Base-by-base conservation (phyloP, 768 basidiomycete species). In the Tubosaeta sp. region DNA sequence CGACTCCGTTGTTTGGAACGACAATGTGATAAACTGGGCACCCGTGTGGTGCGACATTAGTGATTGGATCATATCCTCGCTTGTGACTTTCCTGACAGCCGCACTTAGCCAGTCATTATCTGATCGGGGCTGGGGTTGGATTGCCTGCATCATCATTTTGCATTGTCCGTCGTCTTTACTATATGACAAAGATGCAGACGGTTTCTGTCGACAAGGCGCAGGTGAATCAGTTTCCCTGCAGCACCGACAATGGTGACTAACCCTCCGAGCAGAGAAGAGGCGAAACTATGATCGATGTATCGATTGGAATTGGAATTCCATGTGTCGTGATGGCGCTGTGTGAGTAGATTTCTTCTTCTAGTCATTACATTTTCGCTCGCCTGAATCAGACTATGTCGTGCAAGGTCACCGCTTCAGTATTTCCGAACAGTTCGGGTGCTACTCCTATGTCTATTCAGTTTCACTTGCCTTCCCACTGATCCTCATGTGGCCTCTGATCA, bases 111-210 rank as follows among this genome's bases (percentile, higher is more conserved):
- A 54, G 79, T 17, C 71, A 72, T 31, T 69, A 84, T 56, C 64
- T 78, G 17, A 52, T 79, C 27, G 78, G 75, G 16, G 58, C 65
- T 31, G 60, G 65, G 38, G 71, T 79, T 45, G 83, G 73, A 1
- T 72, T 83, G 52, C 80, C 82, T 5, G 76, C 79, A 1, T 71
- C 78, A 11, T 78, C 78, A 3, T 70, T 83, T 5, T 81, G 79
- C 63, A 84, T 84, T 63, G 81, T 80, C 59, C 77, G 81, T n/a
- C 78, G 84, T 16, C 75, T 88, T 6, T 86, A 84, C 65, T 69
- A 75, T 55, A 84, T 86, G 43, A 76, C 57, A 4, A 54, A 44
- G 5, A 14, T 54, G 16, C 41, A 38, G 41, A 44, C 16, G 14
- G 27, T 41, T 34, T 41, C 34, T 22, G 19, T 50, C 9, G n/a